Conservation (phyloP, 352 stramenopile genomes). For the Phytophthora cryptogea region DNA sequence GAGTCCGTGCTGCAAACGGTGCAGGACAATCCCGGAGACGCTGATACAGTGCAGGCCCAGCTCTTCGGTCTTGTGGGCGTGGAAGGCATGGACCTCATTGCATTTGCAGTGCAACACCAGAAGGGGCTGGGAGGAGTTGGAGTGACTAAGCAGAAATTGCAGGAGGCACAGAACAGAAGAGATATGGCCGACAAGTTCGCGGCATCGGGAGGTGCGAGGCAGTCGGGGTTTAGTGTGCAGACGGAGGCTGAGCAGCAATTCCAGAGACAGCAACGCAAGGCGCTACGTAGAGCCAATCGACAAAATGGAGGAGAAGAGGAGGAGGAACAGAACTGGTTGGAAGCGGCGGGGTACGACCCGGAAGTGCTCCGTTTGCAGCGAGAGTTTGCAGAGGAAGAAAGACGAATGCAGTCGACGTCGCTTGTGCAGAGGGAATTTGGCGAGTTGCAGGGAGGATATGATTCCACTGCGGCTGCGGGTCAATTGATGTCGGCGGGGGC, state of each 20-base stretch:
- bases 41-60: conserved; percentile 68
- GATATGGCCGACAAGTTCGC: conserved; percentile 35
- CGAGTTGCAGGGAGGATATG: conserved; percentile 66
- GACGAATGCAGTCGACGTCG: conserved; percentile 63
- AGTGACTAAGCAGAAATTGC: conserved; percentile 45
- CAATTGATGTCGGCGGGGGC: conserved; percentile 63
- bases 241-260: conserved; percentile 66
- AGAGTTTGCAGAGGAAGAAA: conserved; percentile 72
- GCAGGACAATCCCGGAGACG: conserved; percentile 51
- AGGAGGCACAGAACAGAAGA: conserved; percentile 51
- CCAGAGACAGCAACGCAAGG: conserved; percentile 53
- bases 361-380: conserved; percentile 77
- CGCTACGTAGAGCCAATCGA: conserved; percentile 53
- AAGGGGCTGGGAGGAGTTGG: conserved; percentile 24
- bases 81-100: conserved; percentile 86
- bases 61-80: conserved; percentile 86
- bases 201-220: conserved; percentile 18
- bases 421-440: conserved; percentile 81
- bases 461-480: conserved; percentile 64
- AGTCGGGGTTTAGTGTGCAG: conserved; percentile 64
- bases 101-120: conserved; percentile 69
- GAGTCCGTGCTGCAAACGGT: conserved; percentile 72
- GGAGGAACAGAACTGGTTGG: conserved; percentile 69
- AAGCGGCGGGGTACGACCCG: conserved; percentile 76
- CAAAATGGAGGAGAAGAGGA: conserved; percentile 41